Evolutionary conservation across 805 yeast species (phyloP).

Genomic region (Brettanomyces naardenensis): DNA sequence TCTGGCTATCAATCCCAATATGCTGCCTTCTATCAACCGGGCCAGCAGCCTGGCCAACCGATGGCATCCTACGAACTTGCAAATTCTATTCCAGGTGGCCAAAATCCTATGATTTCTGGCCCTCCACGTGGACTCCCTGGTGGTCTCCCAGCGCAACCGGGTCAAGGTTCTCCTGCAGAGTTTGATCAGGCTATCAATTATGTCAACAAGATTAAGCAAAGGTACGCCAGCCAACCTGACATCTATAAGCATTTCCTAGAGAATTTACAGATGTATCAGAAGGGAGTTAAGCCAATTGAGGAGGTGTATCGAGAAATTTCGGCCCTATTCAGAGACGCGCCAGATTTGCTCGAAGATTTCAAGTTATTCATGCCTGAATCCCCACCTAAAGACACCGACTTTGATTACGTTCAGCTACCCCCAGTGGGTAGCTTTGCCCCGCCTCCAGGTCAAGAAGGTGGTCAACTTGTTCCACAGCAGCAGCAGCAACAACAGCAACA

Average conservation of each 20-base stretch:
- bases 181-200: slow-evolving; percentile 95
- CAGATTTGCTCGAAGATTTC: slow-evolving; percentile 90
- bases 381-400: slow-evolving; percentile 10
- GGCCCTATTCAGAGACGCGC: slow-evolving; percentile 80
- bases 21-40: not conserved
- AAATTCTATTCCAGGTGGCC: slow-evolving; percentile 1
- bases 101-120: slow-evolving; percentile 1
- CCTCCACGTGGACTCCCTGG: slow-evolving; percentile 1
- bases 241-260: slow-evolving; percentile 92
- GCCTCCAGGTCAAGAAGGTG: slow-evolving; percentile 29
- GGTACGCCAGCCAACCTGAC: slow-evolving; percentile 91
- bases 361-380: slow-evolving; percentile 89
- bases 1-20: not conserved
- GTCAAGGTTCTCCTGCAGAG: slow-evolving; percentile 69
- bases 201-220: slow-evolving; percentile 91
- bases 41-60: not conserved
- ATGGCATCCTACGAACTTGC: not conserved
- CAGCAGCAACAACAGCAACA: slow-evolving; percentile 8
- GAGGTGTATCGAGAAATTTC: slow-evolving; percentile 96
- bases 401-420: slow-evolving; percentile 49
- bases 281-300: slow-evolving; percentile 90
- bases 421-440: slow-evolving; percentile 88
- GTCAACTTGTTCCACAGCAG: not conserved
- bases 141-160: slow-evolving; percentile 7
- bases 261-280: slow-evolving; percentile 91